Evolutionary conservation across 805 yeast genomes (phyloP).

Genomic region (Cyberlindnera saturnus): DNA sequence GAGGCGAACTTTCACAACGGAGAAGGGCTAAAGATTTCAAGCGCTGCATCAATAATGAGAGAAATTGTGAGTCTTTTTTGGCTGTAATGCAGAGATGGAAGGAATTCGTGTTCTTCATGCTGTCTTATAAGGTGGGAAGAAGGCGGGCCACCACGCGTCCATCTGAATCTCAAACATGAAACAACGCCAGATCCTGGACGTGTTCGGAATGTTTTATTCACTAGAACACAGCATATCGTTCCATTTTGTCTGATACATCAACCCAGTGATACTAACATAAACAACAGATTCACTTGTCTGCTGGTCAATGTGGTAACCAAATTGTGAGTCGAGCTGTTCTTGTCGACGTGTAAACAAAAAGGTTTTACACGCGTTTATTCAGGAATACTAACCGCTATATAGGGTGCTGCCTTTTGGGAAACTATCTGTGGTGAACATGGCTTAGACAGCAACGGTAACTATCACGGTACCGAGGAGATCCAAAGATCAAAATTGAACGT

Average conservation of each 20-base stretch:
- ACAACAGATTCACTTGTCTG: conserved; percentile 80
- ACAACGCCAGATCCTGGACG: too few species aligned
- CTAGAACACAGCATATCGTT: background rate
- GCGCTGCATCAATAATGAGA: conserved; percentile 13
- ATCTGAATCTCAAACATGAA: too few species aligned
- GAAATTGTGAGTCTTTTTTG: conserved; percentile 16
- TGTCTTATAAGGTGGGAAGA: too few species aligned
- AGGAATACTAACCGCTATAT: conserved; percentile 7
- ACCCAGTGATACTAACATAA: conserved; percentile 13
- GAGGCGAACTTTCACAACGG: too few species aligned
- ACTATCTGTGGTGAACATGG: conserved; percentile 88
- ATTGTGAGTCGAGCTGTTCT: conserved; percentile 47
- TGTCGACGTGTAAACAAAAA: background rate
- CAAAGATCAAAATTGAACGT: conserved; percentile 91
- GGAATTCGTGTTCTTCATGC: too few species aligned
- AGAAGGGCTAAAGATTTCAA: background rate
- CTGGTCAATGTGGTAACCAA: conserved; percentile 99
- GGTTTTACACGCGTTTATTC: too few species aligned
- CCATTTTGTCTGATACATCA: background rate
- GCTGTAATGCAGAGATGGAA: background rate
- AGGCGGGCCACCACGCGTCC: too few species aligned
- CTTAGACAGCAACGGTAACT: conserved; percentile 66
- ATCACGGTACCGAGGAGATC: conserved; percentile 51
- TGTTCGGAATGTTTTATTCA: too few species aligned
- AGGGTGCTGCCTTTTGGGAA: conserved; percentile 94